These are phyloP conservation scores for Solanum piurae DNA, from an alignment of 257 asterid species.

Conservation along the genomic window DNA sequence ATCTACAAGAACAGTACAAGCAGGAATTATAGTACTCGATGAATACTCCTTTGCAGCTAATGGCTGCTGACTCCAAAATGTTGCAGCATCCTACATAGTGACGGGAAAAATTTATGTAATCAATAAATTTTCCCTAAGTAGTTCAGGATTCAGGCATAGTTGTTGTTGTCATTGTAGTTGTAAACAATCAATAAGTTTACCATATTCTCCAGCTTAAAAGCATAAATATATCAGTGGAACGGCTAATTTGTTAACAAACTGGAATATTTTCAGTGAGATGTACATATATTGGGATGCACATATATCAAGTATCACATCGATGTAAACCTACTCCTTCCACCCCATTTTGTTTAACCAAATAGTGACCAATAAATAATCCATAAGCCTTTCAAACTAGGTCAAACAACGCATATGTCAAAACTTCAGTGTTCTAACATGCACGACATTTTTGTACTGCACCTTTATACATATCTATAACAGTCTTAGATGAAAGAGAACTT, in stretches of 20 bases:
- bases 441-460: not conserved
- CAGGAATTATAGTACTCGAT: constrained; percentile 86
- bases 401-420: not conserved
- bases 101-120: not conserved
- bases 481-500: not conserved
- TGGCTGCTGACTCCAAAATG: constrained; percentile 98
- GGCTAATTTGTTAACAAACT: not conserved
- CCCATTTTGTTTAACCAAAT: not conserved
- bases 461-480: not conserved
- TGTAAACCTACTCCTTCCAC: not conserved
- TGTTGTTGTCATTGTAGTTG: not conserved
- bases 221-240: not conserved
- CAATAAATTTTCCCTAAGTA: not conserved
- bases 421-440: not conserved
- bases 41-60: constrained; percentile 86
- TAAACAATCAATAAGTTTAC: not conserved
- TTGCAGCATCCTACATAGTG: constrained; percentile 74
- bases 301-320: not conserved
- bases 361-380: not conserved
- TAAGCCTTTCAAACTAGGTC: not conserved
- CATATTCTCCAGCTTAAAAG: not conserved
- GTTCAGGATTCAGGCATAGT: not conserved
- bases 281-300: not conserved
- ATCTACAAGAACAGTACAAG: constrained; percentile 68
- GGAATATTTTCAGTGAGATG: not conserved